These are phyloP conservation scores for Spathaspora gorwiae DNA, from an alignment of 805 yeast genomes.

Conservation along the genomic window DNA sequence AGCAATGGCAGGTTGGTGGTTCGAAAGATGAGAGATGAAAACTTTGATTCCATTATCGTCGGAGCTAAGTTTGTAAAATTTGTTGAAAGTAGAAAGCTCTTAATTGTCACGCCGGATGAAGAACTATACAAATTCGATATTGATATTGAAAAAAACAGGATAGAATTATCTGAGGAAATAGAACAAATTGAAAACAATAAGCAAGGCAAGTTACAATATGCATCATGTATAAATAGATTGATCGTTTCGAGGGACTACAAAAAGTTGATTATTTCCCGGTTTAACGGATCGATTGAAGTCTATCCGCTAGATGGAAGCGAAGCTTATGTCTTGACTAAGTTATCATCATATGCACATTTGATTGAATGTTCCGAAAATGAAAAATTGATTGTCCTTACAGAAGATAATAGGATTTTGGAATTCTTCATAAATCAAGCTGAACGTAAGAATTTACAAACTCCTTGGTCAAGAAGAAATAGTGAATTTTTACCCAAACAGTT, in stretches of 20 bases:
- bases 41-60: slow-evolving; percentile 34
- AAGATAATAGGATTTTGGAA: slow-evolving; percentile 73
- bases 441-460: slow-evolving; percentile 43
- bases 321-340: slow-evolving; percentile 48
- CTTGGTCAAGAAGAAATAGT: slow-evolving; percentile 78
- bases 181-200: slow-evolving; percentile 18
- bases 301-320: slow-evolving; percentile 23
- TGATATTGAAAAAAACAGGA: slow-evolving; percentile 25
- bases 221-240: slow-evolving; percentile 45
- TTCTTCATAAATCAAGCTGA: slow-evolving; percentile 37
- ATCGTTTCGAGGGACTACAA: slow-evolving; percentile 43
- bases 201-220: slow-evolving; percentile 43
- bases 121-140: slow-evolving; percentile 46
- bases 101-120: slow-evolving; percentile 57
- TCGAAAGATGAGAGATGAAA: slow-evolving; percentile 46
- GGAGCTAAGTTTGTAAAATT: slow-evolving; percentile 59
- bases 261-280: slow-evolving; percentile 54
- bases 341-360: slow-evolving; percentile 58
- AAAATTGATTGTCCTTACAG: slow-evolving; percentile 60
- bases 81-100: slow-evolving; percentile 39
- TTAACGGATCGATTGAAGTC: slow-evolving; percentile 62
- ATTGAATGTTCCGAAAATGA: slow-evolving; percentile 48
- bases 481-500: slow-evolving; percentile 70
- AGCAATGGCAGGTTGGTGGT: slow-evolving; percentile 42
- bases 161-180: slow-evolving; percentile 41